Percentiles rank a stretch among this genome's conserved stretches.
These are phyloP conservation scores for Waltiozyma sp. DNA, from an alignment of 1,139 yeast genomes.

Conservation along the genomic window DNA sequence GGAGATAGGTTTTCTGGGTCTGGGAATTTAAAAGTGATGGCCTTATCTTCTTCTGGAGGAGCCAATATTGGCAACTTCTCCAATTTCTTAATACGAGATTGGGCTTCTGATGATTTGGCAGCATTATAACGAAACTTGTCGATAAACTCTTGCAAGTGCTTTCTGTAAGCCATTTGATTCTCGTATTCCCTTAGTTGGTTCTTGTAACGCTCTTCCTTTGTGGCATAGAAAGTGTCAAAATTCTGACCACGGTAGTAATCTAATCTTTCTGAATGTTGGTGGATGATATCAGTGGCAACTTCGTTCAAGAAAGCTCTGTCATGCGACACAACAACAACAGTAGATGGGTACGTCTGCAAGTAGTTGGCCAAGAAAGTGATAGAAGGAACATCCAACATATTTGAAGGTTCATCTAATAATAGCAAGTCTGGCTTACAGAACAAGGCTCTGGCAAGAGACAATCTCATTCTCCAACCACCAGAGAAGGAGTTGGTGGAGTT, in stretches of 20 bases:
- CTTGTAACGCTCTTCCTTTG: conserved; percentile 91
- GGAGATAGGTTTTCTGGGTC: conserved; percentile 91
- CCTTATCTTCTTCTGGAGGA: conserved; percentile 89
- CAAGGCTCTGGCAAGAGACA: conserved; percentile 93
- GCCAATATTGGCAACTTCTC: conserved; percentile 89
- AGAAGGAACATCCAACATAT: conserved; percentile 99
- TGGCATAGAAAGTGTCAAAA: conserved; percentile 85
- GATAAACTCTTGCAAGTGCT: conserved; percentile 85
- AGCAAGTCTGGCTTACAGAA: conserved; percentile 94
- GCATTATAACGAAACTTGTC: conserved; percentile 97
- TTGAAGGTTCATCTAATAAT: conserved; percentile 94
- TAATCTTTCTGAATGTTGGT: conserved; percentile 92
- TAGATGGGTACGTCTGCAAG: conserved; percentile 79
- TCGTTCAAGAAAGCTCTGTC: conserved; percentile 95
- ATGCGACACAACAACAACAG: conserved; percentile 92
- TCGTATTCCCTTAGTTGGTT: conserved; percentile 92
- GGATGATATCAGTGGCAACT: conserved; percentile 95
- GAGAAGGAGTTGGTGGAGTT: conserved; percentile 83
- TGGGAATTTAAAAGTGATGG: conserved; percentile 80
- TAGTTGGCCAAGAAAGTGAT: conserved; percentile 87
- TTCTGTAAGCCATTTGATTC: conserved; percentile 90
- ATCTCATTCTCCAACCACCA: conserved; percentile 99
- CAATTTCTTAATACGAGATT: conserved; percentile 89
- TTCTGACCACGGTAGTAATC: conserved; percentile 94
- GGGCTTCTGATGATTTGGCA: conserved; percentile 95